Evolutionary conservation across 345 rosid genomes (phyloP).

Genomic region (Melaleuca quinquenervia): DNA sequence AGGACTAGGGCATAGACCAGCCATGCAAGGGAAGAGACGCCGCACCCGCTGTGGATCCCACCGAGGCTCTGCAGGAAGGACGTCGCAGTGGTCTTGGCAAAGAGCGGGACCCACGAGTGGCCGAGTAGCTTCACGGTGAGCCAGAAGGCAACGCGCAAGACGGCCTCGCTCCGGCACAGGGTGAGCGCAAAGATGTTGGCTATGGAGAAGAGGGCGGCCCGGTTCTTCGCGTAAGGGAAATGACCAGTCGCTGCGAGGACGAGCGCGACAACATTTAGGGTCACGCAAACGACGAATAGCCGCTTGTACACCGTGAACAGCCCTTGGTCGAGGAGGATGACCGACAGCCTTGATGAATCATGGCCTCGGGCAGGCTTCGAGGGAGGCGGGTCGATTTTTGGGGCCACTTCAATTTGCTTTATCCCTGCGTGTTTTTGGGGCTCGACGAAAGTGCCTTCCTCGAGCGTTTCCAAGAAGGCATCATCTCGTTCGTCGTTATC

Average conservation of each 20-base stretch:
- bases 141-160: conserved; percentile 51
- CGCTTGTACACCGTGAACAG: conserved; percentile 68
- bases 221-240: conserved; percentile 56
- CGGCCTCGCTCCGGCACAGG: conserved; percentile 73
- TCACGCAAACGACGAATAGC: conserved; percentile 37
- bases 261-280: conserved; percentile 34
- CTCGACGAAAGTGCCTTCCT: conserved; percentile 18
- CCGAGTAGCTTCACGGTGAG: conserved; percentile 46
- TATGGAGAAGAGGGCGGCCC: conserved; percentile 55
- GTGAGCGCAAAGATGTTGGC: conserved; percentile 58
- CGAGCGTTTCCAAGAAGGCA: conserved; percentile 9
- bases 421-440: conserved; percentile 3
- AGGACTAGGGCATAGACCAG: conserved; percentile 49
- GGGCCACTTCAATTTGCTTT: conserved; percentile 4
- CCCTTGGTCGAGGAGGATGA: conserved; percentile 80
- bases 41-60: conserved; percentile 76
- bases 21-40: conserved; percentile 65
- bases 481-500: conserved; percentile 11
- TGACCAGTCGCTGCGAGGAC: conserved; percentile 50
- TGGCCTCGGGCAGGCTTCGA: conserved; percentile 24
- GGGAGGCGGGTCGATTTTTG: conserved; percentile 22
- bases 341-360: conserved; percentile 42
- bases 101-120: conserved; percentile 42
- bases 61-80: conserved; percentile 71
- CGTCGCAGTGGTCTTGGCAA: conserved; percentile 46